These are phyloP conservation scores for Tetrapisispora namnaoensis DNA, from an alignment of 805 yeast species.

Conservation along the genomic window DNA sequence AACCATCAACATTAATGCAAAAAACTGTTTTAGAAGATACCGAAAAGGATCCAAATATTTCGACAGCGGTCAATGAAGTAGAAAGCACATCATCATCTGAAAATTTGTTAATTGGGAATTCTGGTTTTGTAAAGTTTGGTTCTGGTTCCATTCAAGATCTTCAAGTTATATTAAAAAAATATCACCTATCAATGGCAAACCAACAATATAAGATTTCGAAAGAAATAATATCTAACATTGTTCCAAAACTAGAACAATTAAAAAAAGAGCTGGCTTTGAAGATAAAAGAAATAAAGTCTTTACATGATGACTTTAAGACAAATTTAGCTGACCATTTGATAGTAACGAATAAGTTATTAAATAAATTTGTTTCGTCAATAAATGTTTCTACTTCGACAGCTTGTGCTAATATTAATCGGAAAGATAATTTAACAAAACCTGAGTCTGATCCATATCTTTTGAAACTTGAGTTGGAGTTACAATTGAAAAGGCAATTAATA, in stretches of 20 bases:
- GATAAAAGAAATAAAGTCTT: constrained; percentile 66
- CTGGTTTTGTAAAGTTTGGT: constrained; percentile 60
- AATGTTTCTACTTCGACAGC: constrained; percentile 22
- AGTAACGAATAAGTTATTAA: constrained; percentile 46
- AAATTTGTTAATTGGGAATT: constrained; percentile 17
- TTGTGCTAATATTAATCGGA: neutral
- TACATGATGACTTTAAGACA: constrained; percentile 50
- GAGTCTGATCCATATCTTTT: constrained; percentile 54
- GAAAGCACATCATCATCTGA: constrained; percentile 6
- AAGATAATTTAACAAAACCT: constrained; percentile 14
- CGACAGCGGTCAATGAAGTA: neutral
- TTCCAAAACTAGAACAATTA: constrained; percentile 48
- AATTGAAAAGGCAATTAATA: constrained; percentile 48
- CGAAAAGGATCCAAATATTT: neutral
- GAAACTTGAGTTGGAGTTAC: constrained; percentile 52
- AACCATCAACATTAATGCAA: constrained; percentile 10
- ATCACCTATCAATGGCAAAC: constrained; percentile 47
- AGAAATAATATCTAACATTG: constrained; percentile 42
- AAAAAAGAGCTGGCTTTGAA: constrained; percentile 59
- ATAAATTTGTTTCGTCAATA: constrained; percentile 34
- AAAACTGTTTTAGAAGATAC: neutral
- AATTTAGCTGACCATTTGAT: constrained; percentile 49
- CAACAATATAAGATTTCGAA: constrained; percentile 43
- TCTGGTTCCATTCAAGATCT: constrained; percentile 68
- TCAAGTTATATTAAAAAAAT: constrained; percentile 54